Base-by-base conservation (phyloP, 768 basidiomycete genomes). In the Dioszegia aurantiaca region DNA sequence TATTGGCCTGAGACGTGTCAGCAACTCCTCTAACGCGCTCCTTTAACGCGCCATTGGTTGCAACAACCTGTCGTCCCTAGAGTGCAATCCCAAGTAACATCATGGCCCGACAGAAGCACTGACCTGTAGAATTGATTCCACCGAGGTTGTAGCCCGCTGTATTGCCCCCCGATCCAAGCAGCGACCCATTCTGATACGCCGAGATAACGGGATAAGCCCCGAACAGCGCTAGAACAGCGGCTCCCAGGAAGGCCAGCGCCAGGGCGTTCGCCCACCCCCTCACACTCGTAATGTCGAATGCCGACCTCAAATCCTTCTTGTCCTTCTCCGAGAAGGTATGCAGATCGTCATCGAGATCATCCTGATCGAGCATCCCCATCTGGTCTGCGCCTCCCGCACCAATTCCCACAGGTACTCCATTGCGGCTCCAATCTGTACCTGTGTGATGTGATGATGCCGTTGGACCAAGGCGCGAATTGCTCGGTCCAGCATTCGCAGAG, bases 191-290 rank as follows among this genome's bases (percentile, higher is more conserved):
- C 27, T 58, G 46, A 45, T 67, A 67, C 26, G 47, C 69, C n/a
- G 58, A 49, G 28, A 76, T 55, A 36, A 74, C 65, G 0, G 72
- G 75, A 43, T 71, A 74, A 21, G 65, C 59, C 40, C 53, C 53
- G 48, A 60, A 58, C 33, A 67, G 36, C 45, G 77, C 83, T 19
- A 72, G 26, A 79, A 73, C 54, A 14, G 65, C 70, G 9, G 40
- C 55, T 4, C 73, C 79, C 17, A 89, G 80, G 46, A 87, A 56
- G 52, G 84, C 66, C 19, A 90, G 77, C 65, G 87, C 88, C 16
- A 87, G 84, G 4, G 87, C 78, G 73, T 90, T 90, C 11, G 82
- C 79, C 27, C 88, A 72, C 26, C 89, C 89, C 78, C 89, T 79
- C 60, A 75, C 79, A 19, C 87, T 88, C 65, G 87, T 84, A 27